Percentiles rank a stretch among this genome's conserved stretches.
Conservation (phyloP, 2,329 filamentous ascomycete genomes). For the Talaromyces sp. region DNA sequence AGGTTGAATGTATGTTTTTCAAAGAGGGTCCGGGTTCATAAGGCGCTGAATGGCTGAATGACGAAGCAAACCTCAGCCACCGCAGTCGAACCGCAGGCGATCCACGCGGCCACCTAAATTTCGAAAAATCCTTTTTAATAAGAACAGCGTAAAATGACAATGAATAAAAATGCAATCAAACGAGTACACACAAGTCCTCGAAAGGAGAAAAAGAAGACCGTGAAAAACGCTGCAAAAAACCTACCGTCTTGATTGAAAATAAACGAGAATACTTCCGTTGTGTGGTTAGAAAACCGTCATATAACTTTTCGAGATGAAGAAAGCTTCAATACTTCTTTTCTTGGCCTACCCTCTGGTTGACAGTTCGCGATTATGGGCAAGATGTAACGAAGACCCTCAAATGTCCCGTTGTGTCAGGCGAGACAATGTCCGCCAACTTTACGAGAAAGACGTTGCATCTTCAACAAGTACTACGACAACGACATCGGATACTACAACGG, state of each 20-base stretch:
- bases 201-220: not conserved
- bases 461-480: not conserved
- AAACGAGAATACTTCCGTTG: not conserved
- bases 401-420: not conserved
- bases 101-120: not conserved
- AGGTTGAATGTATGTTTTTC: not conserved
- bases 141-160: not conserved
- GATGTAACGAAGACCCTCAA: not conserved
- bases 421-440: not conserved
- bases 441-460: not conserved
- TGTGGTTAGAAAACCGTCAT: not conserved
- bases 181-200: not conserved
- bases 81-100: not conserved
- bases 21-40: not conserved
- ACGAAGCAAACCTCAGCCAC: constrained; percentile 1
- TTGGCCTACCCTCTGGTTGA: not conserved
- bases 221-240: not conserved
- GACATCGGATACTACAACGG: not conserved
- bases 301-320: not conserved
- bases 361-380: not conserved
- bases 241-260: not conserved
- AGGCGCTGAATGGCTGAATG: not conserved
- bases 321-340: not conserved
- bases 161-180: not conserved
- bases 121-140: not conserved